These are phyloP conservation scores for Bonia amplexicaulis DNA, from an alignment of 176 grass and related monocot species.

Conservation along the genomic window DNA sequence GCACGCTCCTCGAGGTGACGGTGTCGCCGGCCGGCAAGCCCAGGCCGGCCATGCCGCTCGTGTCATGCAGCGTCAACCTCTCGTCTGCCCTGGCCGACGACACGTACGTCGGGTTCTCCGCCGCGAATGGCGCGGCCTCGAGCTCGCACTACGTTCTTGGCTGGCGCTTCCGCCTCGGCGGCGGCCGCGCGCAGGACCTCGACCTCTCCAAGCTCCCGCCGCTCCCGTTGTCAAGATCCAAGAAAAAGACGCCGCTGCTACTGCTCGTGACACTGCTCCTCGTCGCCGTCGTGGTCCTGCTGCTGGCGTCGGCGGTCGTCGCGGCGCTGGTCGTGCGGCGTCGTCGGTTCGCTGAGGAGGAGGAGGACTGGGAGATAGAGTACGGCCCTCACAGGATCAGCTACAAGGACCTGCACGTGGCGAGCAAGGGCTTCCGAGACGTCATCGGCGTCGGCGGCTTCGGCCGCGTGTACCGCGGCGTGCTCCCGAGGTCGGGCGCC, in stretches of 20 bases:
- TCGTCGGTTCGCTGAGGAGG: conserved; percentile 44
- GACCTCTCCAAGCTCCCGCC: conserved; percentile 49
- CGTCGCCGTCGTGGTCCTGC: neutral
- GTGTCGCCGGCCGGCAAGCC: conserved; percentile 7
- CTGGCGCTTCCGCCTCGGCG: conserved; percentile 65
- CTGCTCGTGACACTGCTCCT: neutral
- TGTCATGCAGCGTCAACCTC: conserved; percentile 33
- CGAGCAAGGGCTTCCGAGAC: conserved; percentile 56
- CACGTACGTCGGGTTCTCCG: conserved; percentile 63
- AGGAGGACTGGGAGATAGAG: conserved; percentile 60
- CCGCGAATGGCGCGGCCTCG: conserved; percentile 51
- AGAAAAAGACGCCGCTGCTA: neutral
- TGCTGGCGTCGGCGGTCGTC: neutral
- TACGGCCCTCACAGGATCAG: conserved; percentile 64
- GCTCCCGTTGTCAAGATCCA: conserved; percentile 1
- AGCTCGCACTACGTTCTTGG: conserved; percentile 59
- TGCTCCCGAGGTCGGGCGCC: conserved; percentile 10
- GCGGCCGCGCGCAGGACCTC: conserved; percentile 34
- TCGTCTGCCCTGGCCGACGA: conserved; percentile 19
- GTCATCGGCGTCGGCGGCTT: conserved; percentile 66
- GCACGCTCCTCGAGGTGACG: conserved; percentile 39
- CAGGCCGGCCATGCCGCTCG: conserved; percentile 30
- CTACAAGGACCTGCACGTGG: conserved; percentile 53
- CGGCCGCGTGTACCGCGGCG: conserved; percentile 61
- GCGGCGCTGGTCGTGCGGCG: neutral